Percentiles rank a stretch among this genome's conserved stretches.
Evolutionary conservation across 1,284 basidiomycete genomes (phyloP).

Genomic region (Cutaneotrichosporon dermatis): DNA sequence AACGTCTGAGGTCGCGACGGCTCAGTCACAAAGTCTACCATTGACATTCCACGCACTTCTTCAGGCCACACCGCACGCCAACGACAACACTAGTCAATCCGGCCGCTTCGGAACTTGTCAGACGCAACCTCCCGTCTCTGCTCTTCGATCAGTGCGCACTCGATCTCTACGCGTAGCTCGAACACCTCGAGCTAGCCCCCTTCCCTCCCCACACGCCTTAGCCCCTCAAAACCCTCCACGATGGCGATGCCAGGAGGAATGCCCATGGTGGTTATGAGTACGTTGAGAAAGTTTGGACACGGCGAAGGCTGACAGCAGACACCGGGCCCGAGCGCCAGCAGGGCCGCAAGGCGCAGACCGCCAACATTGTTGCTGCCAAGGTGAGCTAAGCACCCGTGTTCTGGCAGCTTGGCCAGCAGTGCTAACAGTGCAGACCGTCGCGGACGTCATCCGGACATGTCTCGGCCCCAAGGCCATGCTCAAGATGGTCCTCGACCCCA

Average conservation of each 20-base stretch:
- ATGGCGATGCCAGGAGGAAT: slow-evolving; percentile 38
- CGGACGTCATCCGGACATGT: slow-evolving; percentile 98
- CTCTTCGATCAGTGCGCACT: too few relatives aligned
- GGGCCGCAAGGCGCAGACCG: slow-evolving; percentile 92
- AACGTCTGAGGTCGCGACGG: slow-evolving; percentile 3
- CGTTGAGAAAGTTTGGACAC: slow-evolving; percentile 17
- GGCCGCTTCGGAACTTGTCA: background rate
- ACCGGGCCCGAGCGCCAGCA: slow-evolving; percentile 88
- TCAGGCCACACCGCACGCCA: background rate
- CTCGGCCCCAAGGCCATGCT: slow-evolving; percentile 96
- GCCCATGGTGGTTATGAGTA: slow-evolving; percentile 54
- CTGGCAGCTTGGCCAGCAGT: background rate
- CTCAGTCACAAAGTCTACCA: background rate
- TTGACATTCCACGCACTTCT: slow-evolving; percentile 3
- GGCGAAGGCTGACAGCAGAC: slow-evolving; percentile 55
- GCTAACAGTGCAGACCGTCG: slow-evolving; percentile 67
- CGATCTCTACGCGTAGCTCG: background rate
- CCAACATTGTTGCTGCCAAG: slow-evolving; percentile 96
- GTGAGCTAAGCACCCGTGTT: slow-evolving; percentile 49
- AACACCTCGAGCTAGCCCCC: background rate
- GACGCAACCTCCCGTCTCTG: too few relatives aligned
- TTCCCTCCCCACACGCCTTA: background rate
- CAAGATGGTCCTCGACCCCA: slow-evolving; percentile 98
- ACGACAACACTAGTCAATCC: background rate
- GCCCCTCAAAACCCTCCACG: slow-evolving; percentile 4